Percentiles rank a stretch among this genome's conserved stretches.
phyloP scores from a whole-genome alignment of 2,329 filamentous ascomycete genomes.

The Beauveria caledonica region DNA sequence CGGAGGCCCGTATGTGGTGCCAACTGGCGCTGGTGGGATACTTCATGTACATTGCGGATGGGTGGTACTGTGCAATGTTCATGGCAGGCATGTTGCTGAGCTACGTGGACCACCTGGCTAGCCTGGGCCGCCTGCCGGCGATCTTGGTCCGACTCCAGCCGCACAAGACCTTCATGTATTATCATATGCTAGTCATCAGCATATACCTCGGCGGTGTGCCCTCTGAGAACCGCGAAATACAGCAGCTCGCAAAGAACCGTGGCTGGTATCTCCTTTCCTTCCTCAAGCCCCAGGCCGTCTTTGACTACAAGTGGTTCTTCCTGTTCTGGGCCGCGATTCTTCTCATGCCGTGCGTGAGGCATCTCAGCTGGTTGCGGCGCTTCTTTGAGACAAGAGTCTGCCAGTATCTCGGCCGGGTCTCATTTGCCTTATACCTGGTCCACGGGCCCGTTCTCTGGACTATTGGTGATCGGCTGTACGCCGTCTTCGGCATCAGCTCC shows the following conservation, averaged over 20 bases:
- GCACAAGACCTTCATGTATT: slow-evolving; percentile 43
- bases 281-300: slow-evolving; percentile 58
- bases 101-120: too few species aligned
- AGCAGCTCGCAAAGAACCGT: slow-evolving; percentile 42
- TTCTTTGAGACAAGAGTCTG: slow-evolving; percentile 52
- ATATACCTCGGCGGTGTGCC: slow-evolving; percentile 56
- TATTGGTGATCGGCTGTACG: slow-evolving; percentile 55
- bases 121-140: too few species aligned
- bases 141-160: too few species aligned
- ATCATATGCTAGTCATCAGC: slow-evolving; percentile 41
- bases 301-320: slow-evolving; percentile 61
- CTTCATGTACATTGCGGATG: slow-evolving; percentile 61
- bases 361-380: slow-evolving; percentile 47
- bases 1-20: slow-evolving; percentile 46
- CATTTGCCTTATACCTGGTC: slow-evolving; percentile 55
- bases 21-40: slow-evolving; percentile 49
- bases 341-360: slow-evolving; percentile 46
- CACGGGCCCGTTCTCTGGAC: slow-evolving; percentile 54
- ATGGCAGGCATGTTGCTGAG: slow-evolving; percentile 54
- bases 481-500: slow-evolving; percentile 48
- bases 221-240: slow-evolving; percentile 37
- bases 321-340: slow-evolving; percentile 53
- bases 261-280: slow-evolving; percentile 54
- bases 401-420: slow-evolving; percentile 55
- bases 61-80: slow-evolving; percentile 54